phyloP scores from a whole-genome alignment of 331 rosid genomes.

The Quercus lobata region DNA sequence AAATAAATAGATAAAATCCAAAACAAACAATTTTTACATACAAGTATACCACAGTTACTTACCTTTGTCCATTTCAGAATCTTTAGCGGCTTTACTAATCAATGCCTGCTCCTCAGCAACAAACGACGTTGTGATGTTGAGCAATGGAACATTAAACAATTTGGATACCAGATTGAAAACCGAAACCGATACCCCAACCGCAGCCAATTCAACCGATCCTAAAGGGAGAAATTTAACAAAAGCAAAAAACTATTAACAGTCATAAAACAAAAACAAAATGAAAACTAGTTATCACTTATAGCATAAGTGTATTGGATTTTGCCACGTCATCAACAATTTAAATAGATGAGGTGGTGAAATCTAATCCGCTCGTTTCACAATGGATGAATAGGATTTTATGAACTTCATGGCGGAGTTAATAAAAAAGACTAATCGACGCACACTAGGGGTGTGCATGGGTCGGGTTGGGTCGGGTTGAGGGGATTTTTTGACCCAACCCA shows the following conservation, averaged over 20 bases:
- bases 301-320: background rate
- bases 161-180: constrained; percentile 83
- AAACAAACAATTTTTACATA: too few relatives aligned
- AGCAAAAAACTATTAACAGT: constrained; percentile 4
- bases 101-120: constrained; percentile 84
- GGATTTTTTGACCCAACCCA: too few relatives aligned
- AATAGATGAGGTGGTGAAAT: too few relatives aligned
- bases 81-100: constrained; percentile 19
- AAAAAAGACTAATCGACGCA: too few relatives aligned
- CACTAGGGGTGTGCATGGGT: too few relatives aligned
- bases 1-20: background rate
- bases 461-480: too few relatives aligned
- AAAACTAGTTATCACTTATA: background rate
- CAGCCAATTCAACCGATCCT: constrained; percentile 91
- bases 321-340: too few relatives aligned
- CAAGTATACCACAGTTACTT: background rate
- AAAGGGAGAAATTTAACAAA: constrained; percentile 32
- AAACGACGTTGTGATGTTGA: constrained; percentile 84
- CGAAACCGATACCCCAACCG: constrained; percentile 86
- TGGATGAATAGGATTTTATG: too few relatives aligned
- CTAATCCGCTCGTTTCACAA: too few relatives aligned
- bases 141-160: constrained; percentile 83
- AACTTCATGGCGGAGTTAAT: too few relatives aligned
- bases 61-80: constrained; percentile 32
- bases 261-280: background rate